These are phyloP conservation scores for Mucor lusitanicus DNA, from an alignment of 371 early-diverging fungal genomes.

Conservation along the genomic window DNA sequence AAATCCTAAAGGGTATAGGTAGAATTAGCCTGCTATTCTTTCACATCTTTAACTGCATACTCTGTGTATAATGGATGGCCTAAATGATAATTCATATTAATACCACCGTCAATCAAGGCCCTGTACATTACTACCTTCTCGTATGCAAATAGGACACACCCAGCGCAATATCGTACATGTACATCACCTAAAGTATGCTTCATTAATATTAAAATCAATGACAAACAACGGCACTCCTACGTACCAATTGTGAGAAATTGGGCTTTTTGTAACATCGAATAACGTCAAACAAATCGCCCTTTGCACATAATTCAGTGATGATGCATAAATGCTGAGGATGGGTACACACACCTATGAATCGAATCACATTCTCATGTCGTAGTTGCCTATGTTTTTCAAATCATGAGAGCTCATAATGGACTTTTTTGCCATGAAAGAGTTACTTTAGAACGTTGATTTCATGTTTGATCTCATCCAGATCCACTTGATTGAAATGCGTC, in stretches of 20 bases:
- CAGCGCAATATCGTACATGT: constrained; percentile 83
- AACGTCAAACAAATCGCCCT: constrained; percentile 77
- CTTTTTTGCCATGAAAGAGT: background rate
- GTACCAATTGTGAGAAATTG: constrained; percentile 60
- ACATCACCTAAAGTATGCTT: constrained; percentile 51
- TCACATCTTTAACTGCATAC: constrained; percentile 14
- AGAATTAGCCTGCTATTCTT: too few relatives aligned
- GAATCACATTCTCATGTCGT: constrained; percentile 77
- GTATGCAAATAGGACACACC: constrained; percentile 73
- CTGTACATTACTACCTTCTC: constrained; percentile 28
- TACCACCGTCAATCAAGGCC: too few relatives aligned
- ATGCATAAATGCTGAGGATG: constrained; percentile 71
- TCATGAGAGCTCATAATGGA: background rate
- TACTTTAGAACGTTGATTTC: constrained; percentile 79
- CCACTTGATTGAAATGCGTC: constrained; percentile 65
- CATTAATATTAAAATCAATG: background rate
- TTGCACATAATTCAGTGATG: constrained; percentile 75
- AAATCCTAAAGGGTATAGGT: constrained; percentile 52
- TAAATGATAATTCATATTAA: background rate
- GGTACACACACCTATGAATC: constrained; percentile 75
- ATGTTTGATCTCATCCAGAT: constrained; percentile 74
- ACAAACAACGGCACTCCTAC: background rate
- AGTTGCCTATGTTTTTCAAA: constrained; percentile 51
- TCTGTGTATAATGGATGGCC: constrained; percentile 51
- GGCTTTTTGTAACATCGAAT: constrained; percentile 69